These are phyloP conservation scores for Gardenia jasminoides DNA, from an alignment of 257 asterid genomes.

Conservation along the genomic window DNA sequence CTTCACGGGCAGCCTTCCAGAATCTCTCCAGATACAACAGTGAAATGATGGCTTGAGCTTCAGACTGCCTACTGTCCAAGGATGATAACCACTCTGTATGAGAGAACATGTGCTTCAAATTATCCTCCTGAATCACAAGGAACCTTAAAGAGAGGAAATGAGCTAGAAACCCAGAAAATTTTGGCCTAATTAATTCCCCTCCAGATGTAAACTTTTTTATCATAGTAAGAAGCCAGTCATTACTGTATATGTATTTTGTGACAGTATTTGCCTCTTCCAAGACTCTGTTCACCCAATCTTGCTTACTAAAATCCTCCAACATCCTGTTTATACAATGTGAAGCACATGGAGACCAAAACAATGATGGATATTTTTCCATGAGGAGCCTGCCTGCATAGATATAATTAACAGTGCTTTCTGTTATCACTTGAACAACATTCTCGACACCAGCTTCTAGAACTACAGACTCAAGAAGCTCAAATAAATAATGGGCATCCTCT, in stretches of 20 bases:
- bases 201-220: conserved; percentile 34
- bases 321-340: conserved; percentile 36
- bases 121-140: conserved; percentile 35
- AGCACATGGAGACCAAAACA: conserved; percentile 52
- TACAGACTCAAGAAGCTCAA: conserved; percentile 38
- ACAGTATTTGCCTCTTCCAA: conserved; percentile 39
- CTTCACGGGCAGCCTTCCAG: conserved; percentile 44
- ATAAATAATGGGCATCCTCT: conserved; percentile 37
- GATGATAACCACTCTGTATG: conserved; percentile 37
- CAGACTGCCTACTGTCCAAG: conserved; percentile 19
- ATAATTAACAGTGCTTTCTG: conserved; percentile 27
- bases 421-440: conserved; percentile 42
- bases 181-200: conserved; percentile 35
- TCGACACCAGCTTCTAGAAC: conserved; percentile 39
- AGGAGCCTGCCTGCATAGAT: conserved; percentile 41
- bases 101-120: conserved; percentile 38
- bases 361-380: conserved; percentile 38
- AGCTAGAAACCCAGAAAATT: conserved; percentile 21
- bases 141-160: conserved; percentile 35
- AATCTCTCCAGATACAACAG: conserved; percentile 27
- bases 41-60: conserved; percentile 33
- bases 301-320: conserved; percentile 42
- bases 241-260: conserved; percentile 27
- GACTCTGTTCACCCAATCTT: conserved; percentile 41
- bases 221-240: conserved; percentile 31